A percentile compares a stretch with the other conserved stretches of the same genome.
phyloP scores from a whole-genome alignment of 441 rosid genomes.

The Gossypium gossypioides region DNA sequence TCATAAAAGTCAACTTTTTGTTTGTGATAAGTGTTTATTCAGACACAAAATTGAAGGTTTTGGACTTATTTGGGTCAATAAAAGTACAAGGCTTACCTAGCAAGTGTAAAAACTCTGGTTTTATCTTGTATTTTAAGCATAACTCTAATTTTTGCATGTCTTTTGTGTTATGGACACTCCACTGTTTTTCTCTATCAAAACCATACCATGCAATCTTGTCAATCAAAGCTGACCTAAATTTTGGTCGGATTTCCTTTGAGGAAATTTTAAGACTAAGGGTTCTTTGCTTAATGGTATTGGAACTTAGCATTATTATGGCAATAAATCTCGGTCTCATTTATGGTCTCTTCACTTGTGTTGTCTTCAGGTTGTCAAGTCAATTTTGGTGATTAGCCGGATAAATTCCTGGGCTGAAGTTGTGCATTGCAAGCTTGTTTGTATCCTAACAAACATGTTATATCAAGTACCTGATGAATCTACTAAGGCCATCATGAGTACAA shows the following conservation, averaged over 20 bases:
- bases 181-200: background rate
- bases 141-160: background rate
- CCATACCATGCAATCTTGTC: background rate
- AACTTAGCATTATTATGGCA: background rate
- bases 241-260: slow-evolving; percentile 4
- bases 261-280: background rate
- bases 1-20: background rate
- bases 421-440: slow-evolving; percentile 83
- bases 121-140: background rate
- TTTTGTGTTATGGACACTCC: background rate
- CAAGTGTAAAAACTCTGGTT: background rate
- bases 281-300: background rate
- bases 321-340: background rate
- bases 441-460: slow-evolving; percentile 87
- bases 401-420: slow-evolving; percentile 97
- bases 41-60: background rate
- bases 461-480: slow-evolving; percentile 49
- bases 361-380: slow-evolving; percentile 71
- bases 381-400: slow-evolving; percentile 59
- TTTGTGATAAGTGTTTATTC: background rate
- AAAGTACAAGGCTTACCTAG: background rate
- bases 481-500: slow-evolving; percentile 28
- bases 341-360: slow-evolving; percentile 1
- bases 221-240: background rate
- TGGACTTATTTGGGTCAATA: background rate